phyloP scores from a whole-genome alignment of 805 yeast genomes.

The Pichia scutulata region DNA sequence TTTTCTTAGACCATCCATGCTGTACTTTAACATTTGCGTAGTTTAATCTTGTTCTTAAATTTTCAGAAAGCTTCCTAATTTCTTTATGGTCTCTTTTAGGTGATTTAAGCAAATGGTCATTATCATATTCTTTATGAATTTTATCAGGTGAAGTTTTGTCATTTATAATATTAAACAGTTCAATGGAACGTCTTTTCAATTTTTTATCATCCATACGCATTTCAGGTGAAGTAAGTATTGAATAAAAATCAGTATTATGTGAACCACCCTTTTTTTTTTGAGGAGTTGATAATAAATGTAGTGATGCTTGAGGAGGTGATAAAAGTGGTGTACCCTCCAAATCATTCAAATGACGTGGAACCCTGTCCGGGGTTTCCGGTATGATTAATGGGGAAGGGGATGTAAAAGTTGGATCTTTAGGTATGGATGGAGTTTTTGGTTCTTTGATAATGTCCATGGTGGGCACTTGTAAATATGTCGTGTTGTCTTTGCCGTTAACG shows the following conservation, averaged over 20 bases:
- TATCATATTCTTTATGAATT: slow-evolving; percentile 7
- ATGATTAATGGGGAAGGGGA: slow-evolving; percentile 26
- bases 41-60: slow-evolving; percentile 29
- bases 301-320: slow-evolving; percentile 24
- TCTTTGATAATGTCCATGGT: slow-evolving; percentile 8
- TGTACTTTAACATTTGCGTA: slow-evolving; percentile 32
- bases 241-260: slow-evolving; percentile 28
- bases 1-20: slow-evolving; percentile 28
- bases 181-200: slow-evolving; percentile 27
- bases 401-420: slow-evolving; percentile 11
- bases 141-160: slow-evolving; percentile 18
- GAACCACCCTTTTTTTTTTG: slow-evolving; percentile 21
- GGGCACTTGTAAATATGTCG: background rate
- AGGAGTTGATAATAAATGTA: slow-evolving; percentile 18
- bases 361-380: slow-evolving; percentile 17
- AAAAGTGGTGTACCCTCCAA: slow-evolving; percentile 27
- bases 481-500: background rate
- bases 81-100: slow-evolving; percentile 21
- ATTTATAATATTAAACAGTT: slow-evolving; percentile 24
- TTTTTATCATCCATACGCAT: slow-evolving; percentile 9
- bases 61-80: slow-evolving; percentile 30
- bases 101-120: slow-evolving; percentile 11
- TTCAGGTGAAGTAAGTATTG: slow-evolving; percentile 31
- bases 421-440: slow-evolving; percentile 24
- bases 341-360: slow-evolving; percentile 10